Conservation (phyloP, 768 basidiomycete species). For the Nidularia sp. region DNA sequence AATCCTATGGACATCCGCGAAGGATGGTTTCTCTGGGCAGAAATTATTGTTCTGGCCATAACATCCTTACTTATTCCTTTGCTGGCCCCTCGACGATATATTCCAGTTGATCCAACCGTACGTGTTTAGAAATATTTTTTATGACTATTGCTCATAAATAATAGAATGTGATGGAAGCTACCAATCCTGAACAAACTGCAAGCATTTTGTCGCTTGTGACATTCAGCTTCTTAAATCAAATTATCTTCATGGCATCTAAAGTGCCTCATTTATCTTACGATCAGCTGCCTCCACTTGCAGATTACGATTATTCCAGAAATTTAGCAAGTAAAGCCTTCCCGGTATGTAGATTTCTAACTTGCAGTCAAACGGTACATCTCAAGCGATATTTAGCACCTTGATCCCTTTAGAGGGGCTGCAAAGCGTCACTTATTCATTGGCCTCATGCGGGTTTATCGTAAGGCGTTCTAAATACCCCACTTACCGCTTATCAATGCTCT, state of each 20-base stretch:
- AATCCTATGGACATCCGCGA: slow-evolving; percentile 38
- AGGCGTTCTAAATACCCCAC: background rate
- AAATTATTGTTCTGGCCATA: slow-evolving; percentile 36
- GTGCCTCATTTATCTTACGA: background rate
- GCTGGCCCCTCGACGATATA: slow-evolving; percentile 45
- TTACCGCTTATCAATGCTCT: background rate
- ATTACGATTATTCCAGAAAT: background rate
- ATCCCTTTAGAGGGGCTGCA: slow-evolving; percentile 31
- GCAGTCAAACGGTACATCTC: background rate
- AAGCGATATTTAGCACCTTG: slow-evolving; percentile 18
- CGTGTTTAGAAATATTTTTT: slow-evolving; percentile 1
- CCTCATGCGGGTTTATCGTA: slow-evolving; percentile 30
- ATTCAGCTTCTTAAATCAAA: background rate
- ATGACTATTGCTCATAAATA: background rate
- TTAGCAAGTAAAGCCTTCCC: background rate
- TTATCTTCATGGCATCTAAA: slow-evolving; percentile 1
- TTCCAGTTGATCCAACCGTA: slow-evolving; percentile 49
- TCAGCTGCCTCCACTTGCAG: slow-evolving; percentile 1
- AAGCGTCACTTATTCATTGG: slow-evolving; percentile 39
- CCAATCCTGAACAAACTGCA: slow-evolving; percentile 3
- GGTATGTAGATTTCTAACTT: background rate
- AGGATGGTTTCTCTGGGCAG: slow-evolving; percentile 45
- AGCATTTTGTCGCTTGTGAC: background rate
- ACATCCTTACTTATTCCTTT: slow-evolving; percentile 47
- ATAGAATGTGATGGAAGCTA: background rate